Conservation (phyloP, 768 basidiomycete species). For the Naematelia encephala region DNA sequence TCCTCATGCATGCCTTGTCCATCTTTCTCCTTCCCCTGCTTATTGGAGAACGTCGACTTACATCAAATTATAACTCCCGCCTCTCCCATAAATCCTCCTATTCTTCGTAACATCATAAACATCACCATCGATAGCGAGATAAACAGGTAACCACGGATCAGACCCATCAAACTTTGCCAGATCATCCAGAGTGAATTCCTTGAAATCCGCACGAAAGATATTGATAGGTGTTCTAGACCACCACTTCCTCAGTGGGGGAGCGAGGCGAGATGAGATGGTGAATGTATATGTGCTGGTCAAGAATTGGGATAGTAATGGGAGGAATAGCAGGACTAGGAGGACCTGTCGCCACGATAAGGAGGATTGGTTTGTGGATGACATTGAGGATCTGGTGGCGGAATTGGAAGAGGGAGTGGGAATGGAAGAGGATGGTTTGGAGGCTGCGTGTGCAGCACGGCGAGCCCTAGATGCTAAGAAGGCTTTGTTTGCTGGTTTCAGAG, state of each 20-base stretch:
- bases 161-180: conserved; percentile 70
- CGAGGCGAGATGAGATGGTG: conserved; percentile 15
- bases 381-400: too few relatives aligned
- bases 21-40: too few relatives aligned
- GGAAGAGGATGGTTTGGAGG: conserved; percentile 51
- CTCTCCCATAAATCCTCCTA: conserved; percentile 74
- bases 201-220: conserved; percentile 58
- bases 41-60: too few relatives aligned
- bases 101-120: conserved; percentile 88
- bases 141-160: conserved; percentile 65
- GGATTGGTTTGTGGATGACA: too few relatives aligned
- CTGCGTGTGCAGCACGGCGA: background rate
- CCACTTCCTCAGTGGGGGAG: conserved; percentile 14
- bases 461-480: conserved; percentile 60
- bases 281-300: conserved; percentile 55
- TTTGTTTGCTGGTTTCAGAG: conserved; percentile 75
- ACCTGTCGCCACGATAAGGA: conserved; percentile 52
- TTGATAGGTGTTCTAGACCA: conserved; percentile 48
- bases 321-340: conserved; percentile 26
- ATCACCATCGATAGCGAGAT: conserved; percentile 85
- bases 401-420: too few relatives aligned
- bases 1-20: too few relatives aligned
- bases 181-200: conserved; percentile 64
- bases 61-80: conserved; percentile 59
- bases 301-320: conserved; percentile 53